Conservation (phyloP, 2,329 filamentous ascomycete genomes). For the Pseudopyricularia cyperi region DNA sequence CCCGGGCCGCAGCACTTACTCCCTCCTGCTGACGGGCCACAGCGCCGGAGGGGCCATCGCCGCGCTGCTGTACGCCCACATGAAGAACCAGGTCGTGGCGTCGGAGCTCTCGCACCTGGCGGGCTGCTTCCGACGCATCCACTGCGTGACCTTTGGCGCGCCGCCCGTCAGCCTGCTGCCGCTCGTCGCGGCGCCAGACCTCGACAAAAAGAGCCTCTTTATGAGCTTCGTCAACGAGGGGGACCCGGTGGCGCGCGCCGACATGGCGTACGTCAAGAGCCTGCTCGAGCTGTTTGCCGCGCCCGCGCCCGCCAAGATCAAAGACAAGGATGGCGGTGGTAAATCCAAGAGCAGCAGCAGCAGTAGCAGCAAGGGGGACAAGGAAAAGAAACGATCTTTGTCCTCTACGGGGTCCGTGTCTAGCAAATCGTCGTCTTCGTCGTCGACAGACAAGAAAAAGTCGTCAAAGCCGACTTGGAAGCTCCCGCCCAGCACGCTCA, state of each 20-base stretch:
- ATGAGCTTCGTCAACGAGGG: conserved; percentile 76
- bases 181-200: conserved; percentile 37
- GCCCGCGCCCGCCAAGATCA: conserved; percentile 31
- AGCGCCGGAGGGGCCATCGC: conserved; percentile 79
- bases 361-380: conserved; percentile 11
- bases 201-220: conserved; percentile 54
- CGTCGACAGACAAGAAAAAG: neutral
- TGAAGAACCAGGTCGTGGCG: conserved; percentile 46
- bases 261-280: conserved; percentile 61
- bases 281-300: conserved; percentile 58
- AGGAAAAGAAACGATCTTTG: conserved; percentile 6
- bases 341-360: conserved; percentile 3
- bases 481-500: conserved; percentile 53
- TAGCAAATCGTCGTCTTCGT: neutral
- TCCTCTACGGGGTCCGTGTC: neutral
- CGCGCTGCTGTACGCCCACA: conserved; percentile 67
- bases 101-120: conserved; percentile 61
- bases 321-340: neutral
- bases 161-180: conserved; percentile 65
- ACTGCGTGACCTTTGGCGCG: conserved; percentile 78
- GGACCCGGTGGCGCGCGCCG: conserved; percentile 66
- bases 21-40: conserved; percentile 73
- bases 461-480: conserved; percentile 39
- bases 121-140: conserved; percentile 61
- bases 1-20: conserved; percentile 50